Conservation (phyloP, 169 alveolate species). For the Fabrea salina region DNA sequence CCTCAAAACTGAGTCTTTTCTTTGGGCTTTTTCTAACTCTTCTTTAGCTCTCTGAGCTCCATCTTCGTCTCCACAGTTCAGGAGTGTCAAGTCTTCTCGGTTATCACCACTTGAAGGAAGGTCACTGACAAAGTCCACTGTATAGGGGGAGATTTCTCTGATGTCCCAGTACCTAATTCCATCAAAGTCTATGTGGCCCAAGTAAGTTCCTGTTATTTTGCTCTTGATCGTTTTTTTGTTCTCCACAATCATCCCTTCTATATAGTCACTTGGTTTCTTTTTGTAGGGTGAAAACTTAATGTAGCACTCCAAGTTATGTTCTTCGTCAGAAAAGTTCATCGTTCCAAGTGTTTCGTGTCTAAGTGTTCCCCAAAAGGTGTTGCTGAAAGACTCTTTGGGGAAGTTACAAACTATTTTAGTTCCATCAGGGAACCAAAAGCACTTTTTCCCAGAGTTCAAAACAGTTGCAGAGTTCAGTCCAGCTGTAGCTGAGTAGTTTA, state of each 20-base stretch:
- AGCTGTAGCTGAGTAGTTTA: conserved; percentile 41
- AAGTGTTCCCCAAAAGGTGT: conserved; percentile 63
- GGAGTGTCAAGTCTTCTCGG: neutral
- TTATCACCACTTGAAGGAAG: conserved; percentile 1
- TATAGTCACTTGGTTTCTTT: conserved; percentile 47
- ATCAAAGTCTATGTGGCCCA: conserved; percentile 80
- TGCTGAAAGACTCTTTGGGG: conserved; percentile 29
- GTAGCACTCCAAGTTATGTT: conserved; percentile 35
- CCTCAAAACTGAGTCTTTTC: too few species aligned
- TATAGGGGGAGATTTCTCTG: conserved; percentile 46
- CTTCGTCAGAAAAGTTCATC: conserved; percentile 49
- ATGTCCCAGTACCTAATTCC: conserved; percentile 80
- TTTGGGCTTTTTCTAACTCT: neutral
- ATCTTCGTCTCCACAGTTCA: neutral
- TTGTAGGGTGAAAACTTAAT: conserved; percentile 52
- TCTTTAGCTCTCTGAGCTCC: neutral
- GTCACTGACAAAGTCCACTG: neutral
- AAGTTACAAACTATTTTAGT: neutral
- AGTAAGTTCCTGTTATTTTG: conserved; percentile 72
- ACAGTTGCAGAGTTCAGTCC: conserved; percentile 38
- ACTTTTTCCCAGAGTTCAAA: conserved; percentile 28
- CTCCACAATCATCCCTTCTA: conserved; percentile 53
- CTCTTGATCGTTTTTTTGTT: conserved; percentile 49
- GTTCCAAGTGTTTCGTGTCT: conserved; percentile 53
- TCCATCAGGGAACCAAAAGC: conserved; percentile 50